phyloP scores from a whole-genome alignment of 139 green algal genomes.

The Dunaliella primolecta region DNA sequence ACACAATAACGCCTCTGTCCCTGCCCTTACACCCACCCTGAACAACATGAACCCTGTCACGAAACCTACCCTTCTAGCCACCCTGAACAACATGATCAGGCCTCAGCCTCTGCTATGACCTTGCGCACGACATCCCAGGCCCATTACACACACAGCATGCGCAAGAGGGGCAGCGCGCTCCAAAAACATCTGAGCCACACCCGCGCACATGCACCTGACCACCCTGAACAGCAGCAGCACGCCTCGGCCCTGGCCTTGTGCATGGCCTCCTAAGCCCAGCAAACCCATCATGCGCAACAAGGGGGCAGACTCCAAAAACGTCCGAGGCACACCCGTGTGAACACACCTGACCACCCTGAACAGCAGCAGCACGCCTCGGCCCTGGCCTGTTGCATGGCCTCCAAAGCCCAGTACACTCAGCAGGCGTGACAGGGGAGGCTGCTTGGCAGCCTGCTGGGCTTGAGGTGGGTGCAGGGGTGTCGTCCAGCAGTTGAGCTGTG shows the following conservation, averaged over 20 bases:
- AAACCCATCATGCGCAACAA: not conserved
- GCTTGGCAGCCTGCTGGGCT: not conserved
- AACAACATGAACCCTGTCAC: too few relatives aligned
- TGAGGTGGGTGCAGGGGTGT: not conserved
- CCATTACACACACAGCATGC: not conserved
- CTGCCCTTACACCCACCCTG: too few relatives aligned
- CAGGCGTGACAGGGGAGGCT: not conserved
- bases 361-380: not conserved
- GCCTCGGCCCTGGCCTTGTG: not conserved
- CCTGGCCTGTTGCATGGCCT: not conserved
- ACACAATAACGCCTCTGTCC: too few relatives aligned
- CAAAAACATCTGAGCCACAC: too few relatives aligned
- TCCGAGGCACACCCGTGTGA: too few relatives aligned
- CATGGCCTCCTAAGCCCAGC: too few relatives aligned
- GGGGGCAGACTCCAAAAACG: too few relatives aligned
- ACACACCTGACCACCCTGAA: not conserved
- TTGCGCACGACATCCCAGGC: too few relatives aligned
- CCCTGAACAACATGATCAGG: too few relatives aligned
- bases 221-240: not conserved
- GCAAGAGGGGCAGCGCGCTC: too few relatives aligned
- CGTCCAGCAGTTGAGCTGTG: not conserved
- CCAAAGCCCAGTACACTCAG: not conserved
- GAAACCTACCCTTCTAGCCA: too few relatives aligned
- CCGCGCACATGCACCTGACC: not conserved
- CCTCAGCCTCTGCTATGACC: too few relatives aligned